Base-by-base conservation (phyloP, 345 rosid species). In the Isatis tinctoria region DNA sequence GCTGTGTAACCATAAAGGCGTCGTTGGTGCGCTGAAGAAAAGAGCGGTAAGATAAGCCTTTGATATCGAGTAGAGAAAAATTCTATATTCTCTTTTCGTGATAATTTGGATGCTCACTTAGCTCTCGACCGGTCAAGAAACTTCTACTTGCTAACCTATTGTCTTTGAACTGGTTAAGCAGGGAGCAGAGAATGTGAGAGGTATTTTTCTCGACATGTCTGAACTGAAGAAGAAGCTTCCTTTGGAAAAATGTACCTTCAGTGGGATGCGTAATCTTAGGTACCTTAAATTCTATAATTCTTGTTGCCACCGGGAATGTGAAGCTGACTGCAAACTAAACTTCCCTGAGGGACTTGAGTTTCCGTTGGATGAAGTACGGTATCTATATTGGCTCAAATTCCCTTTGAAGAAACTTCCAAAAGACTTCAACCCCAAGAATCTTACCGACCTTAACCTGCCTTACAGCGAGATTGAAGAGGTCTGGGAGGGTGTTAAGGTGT, bases 401-500 rank as follows among this genome's bases (percentile, higher is more conserved):
- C 81, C 85, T 9, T 22, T 43, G 2, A 41, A 35, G 12, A 69
- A 26, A 8, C 43, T 82, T 35, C 80, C 85, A 24, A 8, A 47
- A 24, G 63, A 48, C n/a, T 77, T 74, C 32, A n/a, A 30, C 24
- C 75, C 73, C 0, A 70, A 63, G n/a, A 71, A 80, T 8, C 77
- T 73, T 37, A 65, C 56, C 13, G 74, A 70, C 44, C 65, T 79
- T 20, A 61, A 30, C 52, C 17, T 82, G 48, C 20, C 37, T 22
- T 4, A 36, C 32, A 67, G 83, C 63, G 36, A 49, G 18, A 27
- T 82, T 14, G 26, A 74, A 67, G 65, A 62, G 22, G 45, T 82
- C 0, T 82, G 78, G 83, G 44, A 54, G 11, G 62, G 47, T 39
- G 8, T 11, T 18, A 71, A 76, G 78, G 82, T 82, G 47, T 16